Conservation (phyloP, 352 stramenopile species). For the Globisporangium nagaii region DNA sequence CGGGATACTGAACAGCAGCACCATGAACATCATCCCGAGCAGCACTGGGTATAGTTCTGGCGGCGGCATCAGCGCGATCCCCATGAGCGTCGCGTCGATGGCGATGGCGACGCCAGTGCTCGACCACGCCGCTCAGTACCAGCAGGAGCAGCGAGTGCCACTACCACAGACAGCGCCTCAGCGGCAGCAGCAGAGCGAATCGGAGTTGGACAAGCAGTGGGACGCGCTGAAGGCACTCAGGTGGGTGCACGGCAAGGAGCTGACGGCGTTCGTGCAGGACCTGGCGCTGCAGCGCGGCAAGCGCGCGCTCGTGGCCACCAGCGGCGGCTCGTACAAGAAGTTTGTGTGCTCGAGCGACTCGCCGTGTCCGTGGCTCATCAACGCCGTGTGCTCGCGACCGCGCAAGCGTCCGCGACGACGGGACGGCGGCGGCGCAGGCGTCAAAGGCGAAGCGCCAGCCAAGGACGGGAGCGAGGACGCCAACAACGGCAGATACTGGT, state of each 20-base stretch:
- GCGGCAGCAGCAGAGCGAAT: neutral
- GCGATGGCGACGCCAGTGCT: neutral
- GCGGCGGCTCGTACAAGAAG: conserved; percentile 54
- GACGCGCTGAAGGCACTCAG: conserved; percentile 23
- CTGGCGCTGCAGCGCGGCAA: conserved; percentile 37
- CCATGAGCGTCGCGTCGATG: neutral
- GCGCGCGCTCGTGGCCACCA: conserved; percentile 36
- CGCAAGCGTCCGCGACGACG: conserved; percentile 9
- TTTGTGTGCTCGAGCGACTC: conserved; percentile 38
- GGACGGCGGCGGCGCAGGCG: neutral
- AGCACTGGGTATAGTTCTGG: neutral
- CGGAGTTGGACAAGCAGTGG: conserved; percentile 12
- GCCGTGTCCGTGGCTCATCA: conserved; percentile 39
- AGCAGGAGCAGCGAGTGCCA: neutral
- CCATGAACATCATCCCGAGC: neutral
- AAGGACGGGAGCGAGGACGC: neutral
- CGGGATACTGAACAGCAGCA: neutral
- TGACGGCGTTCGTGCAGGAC: conserved; percentile 49
- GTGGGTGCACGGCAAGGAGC: conserved; percentile 31
- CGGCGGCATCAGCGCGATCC: neutral
- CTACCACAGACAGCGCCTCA: neutral
- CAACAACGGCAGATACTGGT: conserved; percentile 25
- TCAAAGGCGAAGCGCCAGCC: conserved; percentile 2
- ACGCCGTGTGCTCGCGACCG: conserved; percentile 38
- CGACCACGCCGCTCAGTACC: neutral